Conservation (phyloP, 2,329 filamentous ascomycete species). For the Aspergillus sclerotialis region DNA sequence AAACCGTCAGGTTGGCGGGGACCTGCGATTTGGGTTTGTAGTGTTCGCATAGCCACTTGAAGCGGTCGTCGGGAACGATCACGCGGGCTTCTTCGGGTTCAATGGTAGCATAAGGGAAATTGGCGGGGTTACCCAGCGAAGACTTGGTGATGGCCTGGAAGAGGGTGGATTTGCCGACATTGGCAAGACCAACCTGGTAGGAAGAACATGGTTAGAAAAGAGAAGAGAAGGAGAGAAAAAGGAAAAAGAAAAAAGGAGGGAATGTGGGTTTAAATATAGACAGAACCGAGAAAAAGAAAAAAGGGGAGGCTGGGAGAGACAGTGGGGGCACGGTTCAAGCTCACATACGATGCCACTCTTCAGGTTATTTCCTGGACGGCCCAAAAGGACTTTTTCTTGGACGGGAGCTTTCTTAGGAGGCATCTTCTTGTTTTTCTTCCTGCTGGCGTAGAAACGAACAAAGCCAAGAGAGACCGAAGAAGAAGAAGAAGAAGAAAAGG, state of each 20-base stretch:
- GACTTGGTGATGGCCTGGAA: conserved; percentile 99
- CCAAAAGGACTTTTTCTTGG: conserved; percentile 94
- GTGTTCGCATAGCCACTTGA: conserved; percentile 90
- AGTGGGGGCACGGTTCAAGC: conserved; percentile 36
- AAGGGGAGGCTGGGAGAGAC: conserved; percentile 19
- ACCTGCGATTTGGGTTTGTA: conserved; percentile 97
- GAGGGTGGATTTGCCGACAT: conserved; percentile 98
- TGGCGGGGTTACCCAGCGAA: conserved; percentile 94
- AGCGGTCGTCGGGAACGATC: conserved; percentile 91
- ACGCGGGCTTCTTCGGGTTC: conserved; percentile 97
- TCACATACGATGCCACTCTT: conserved; percentile 97
- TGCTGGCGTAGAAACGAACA: conserved; percentile 48
- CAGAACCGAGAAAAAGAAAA: conserved; percentile 19
- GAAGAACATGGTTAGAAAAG: conserved; percentile 11
- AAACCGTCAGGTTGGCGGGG: conserved; percentile 96
- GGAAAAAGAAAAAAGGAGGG: conserved; percentile 9
- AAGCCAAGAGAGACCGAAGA: conserved; percentile 22
- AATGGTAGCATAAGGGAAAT: conserved; percentile 98
- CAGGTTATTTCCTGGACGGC: conserved; percentile 92
- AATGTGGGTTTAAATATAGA: conserved; percentile 16
- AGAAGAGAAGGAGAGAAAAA: conserved; percentile 6
- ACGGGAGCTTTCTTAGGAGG: conserved; percentile 86
- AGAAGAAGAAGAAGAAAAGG: conserved; percentile 39
- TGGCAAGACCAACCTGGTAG: conserved; percentile 94
- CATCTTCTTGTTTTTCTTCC: conserved; percentile 68